These are phyloP conservation scores for Biscogniauxia mediterranea DNA, from an alignment of 2,329 filamentous ascomycete genomes.

Conservation along the genomic window DNA sequence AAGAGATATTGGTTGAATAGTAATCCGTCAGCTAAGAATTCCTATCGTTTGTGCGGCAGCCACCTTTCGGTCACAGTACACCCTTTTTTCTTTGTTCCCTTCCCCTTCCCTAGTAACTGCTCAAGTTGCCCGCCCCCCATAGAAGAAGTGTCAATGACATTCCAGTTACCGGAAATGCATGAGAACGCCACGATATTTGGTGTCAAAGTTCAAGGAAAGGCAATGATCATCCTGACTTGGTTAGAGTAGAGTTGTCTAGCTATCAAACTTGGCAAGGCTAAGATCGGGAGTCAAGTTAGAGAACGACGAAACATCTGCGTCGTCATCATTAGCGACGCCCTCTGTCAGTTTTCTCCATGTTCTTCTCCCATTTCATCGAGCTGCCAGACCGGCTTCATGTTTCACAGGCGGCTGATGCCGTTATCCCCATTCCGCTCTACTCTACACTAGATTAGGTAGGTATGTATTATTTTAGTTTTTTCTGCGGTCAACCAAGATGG, in stretches of 20 bases:
- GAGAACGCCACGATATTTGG: not conserved
- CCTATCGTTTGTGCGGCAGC: not conserved
- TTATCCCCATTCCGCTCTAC: not conserved
- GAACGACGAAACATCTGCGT: not conserved
- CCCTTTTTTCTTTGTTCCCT: not conserved
- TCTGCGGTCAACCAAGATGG: constrained; percentile 22
- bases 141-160: not conserved
- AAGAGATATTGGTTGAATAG: not conserved
- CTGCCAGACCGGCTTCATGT: constrained; percentile 17
- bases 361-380: not conserved
- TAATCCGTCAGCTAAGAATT: not conserved
- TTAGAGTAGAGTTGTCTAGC: not conserved
- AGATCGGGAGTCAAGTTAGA: not conserved
- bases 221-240: not conserved
- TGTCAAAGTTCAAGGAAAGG: not conserved
- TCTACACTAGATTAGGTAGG: not conserved
- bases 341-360: not conserved
- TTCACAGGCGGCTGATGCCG: constrained; percentile 25
- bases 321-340: not conserved
- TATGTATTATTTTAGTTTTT: constrained; percentile 15
- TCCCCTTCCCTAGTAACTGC: not conserved
- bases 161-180: not conserved
- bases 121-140: not conserved
- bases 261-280: not conserved
- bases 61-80: not conserved